These are phyloP conservation scores for Penicillium fimorum DNA, from an alignment of 495 filamentous ascomycete genomes.

Conservation along the genomic window DNA sequence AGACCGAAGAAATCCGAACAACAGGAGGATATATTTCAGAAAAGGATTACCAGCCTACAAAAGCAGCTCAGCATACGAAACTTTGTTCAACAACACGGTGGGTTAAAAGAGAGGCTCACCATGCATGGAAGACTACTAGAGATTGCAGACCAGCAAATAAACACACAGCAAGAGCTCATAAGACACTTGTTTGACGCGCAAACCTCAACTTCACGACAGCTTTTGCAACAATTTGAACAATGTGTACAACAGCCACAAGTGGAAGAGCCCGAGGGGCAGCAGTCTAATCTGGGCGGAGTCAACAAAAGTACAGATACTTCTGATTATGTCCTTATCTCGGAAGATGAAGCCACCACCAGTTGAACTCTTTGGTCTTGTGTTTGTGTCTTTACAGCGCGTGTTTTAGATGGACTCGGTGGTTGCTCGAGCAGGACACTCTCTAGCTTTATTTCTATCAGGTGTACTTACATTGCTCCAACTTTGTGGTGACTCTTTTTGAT, in stretches of 20 bases:
- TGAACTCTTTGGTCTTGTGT: background rate
- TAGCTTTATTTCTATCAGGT: background rate
- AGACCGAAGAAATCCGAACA: background rate
- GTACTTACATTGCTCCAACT: background rate
- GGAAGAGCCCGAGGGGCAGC: background rate
- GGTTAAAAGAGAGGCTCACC: background rate
- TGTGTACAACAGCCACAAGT: background rate
- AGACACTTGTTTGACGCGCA: background rate
- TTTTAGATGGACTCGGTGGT: background rate
- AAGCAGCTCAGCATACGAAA: background rate
- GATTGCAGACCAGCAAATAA: background rate
- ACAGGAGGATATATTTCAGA: background rate
- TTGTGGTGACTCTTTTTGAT: background rate
- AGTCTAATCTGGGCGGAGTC: background rate
- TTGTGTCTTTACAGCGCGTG: background rate
- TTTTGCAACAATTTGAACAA: background rate
- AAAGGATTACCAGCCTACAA: background rate
- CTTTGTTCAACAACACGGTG: background rate
- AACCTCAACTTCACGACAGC: background rate
- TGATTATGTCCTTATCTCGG: constrained; percentile 4
- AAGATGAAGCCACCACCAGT: background rate
- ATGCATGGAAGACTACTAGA: background rate
- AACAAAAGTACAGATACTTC: background rate
- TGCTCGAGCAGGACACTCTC: background rate
- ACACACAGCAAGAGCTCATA: background rate